Base-by-base conservation (phyloP, 2,329 filamentous ascomycete species). In the Mariannaea elegans region DNA sequence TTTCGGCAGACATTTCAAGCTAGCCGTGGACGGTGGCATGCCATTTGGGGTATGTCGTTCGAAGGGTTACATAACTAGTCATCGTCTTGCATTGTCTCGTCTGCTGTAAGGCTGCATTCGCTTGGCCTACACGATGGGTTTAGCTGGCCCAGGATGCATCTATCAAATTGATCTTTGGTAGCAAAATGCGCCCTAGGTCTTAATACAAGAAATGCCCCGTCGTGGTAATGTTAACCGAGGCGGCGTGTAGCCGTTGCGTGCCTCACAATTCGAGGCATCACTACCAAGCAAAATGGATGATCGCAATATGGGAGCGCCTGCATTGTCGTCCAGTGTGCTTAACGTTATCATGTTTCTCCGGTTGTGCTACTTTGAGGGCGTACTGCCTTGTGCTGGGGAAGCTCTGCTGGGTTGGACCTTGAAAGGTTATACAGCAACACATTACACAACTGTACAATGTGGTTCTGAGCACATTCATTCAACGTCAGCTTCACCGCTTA, bases 181-280 rank as follows among this genome's bases (percentile, higher is more conserved):
- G n/a, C 34, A 36, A 36, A 36, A 32, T 7, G 13, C 7, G 29
- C 12, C 5, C 34, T 36, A 36, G 34, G 34, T 4, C 13, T 36
- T 16, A 24, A 23, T 32, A 38, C 36, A 53, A 38, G 27, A 42
- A 53, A 48, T 49, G 49, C 24, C 36, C 44, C 42, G 24, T 59
- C 44, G 29, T 21, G 23, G 48, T 52, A 44, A 48, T 48, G 10
- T 16, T 29, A 48, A 41, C 5, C 44, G 44, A 38, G 16, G 14
- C 21, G 12, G 31, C 8, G 36, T 34, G 12, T 41, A 32, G 44
- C 27, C 21, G 36, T n/a, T 50, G 13, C 49, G 39, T 42, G 27
- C 23, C 14, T 45, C 14, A 4, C 32, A 14, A 14, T 13, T 32
- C 9, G 6, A 24, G 16, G 42, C 9, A 18, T 16, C 38, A 9